These are phyloP conservation scores for Starmerella floris DNA, from an alignment of 805 yeast species.

Conservation along the genomic window DNA sequence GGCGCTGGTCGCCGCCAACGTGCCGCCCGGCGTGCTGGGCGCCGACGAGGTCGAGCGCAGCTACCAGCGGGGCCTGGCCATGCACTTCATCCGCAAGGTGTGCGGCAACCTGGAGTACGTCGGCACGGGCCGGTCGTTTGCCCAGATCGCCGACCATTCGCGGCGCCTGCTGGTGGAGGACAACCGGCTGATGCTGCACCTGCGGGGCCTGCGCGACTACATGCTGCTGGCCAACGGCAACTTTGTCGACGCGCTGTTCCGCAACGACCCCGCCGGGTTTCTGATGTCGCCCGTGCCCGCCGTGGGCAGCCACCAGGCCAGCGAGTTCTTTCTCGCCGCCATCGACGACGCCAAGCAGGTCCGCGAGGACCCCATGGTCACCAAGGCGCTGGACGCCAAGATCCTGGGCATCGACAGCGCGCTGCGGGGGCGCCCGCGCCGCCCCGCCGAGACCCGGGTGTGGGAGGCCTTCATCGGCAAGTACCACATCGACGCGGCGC, in stretches of 20 bases:
- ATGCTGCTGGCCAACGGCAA: constrained; percentile 69
- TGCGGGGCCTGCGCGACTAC: constrained; percentile 50
- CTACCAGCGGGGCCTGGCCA: constrained; percentile 51
- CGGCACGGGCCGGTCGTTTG: constrained; percentile 57
- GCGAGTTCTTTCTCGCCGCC: constrained; percentile 9
- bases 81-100: constrained; percentile 46
- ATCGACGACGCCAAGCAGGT: constrained; percentile 5
- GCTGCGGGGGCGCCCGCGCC: background rate
- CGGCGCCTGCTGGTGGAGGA: constrained; percentile 38
- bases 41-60: constrained; percentile 22
- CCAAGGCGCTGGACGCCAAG: constrained; percentile 64
- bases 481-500: constrained; percentile 36
- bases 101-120: constrained; percentile 47
- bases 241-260: constrained; percentile 53
- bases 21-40: constrained; percentile 19
- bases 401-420: constrained; percentile 44
- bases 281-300: constrained; percentile 5
- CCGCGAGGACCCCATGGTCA: constrained; percentile 20
- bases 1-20: background rate
- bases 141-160: constrained; percentile 41
- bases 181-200: constrained; percentile 38
- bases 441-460: background rate
- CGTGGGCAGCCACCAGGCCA: constrained; percentile 8
- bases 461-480: constrained; percentile 25
- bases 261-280: constrained; percentile 11